These are phyloP conservation scores for Beta macrorhiza DNA, from an alignment of 179 eudicot genomes.

Conservation along the genomic window DNA sequence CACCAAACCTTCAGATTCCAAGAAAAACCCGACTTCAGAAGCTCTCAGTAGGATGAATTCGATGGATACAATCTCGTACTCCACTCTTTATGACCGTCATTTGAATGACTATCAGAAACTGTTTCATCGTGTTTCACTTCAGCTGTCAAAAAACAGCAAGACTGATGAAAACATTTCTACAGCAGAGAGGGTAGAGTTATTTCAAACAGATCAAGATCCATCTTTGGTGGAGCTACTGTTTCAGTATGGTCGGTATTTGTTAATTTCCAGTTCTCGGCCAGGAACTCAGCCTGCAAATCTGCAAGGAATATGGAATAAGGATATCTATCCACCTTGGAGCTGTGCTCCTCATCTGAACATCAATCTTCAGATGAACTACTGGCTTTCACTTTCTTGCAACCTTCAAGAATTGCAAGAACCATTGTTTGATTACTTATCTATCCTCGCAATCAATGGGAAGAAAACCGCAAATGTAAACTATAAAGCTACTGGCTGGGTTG, in stretches of 20 bases:
- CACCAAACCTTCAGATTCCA: slow-evolving; percentile 55
- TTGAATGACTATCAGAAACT: slow-evolving; percentile 75
- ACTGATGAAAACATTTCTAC: slow-evolving; percentile 35
- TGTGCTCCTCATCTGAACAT: slow-evolving; percentile 84
- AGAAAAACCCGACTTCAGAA: slow-evolving; percentile 56
- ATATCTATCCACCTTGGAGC: slow-evolving; percentile 69
- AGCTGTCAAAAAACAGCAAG: too few species aligned
- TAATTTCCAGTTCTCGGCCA: slow-evolving; percentile 73
- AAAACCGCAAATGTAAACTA: slow-evolving; percentile 79
- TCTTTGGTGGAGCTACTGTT: slow-evolving; percentile 76
- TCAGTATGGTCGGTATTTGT: slow-evolving; percentile 81
- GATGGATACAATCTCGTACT: slow-evolving; percentile 45
- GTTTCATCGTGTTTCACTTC: slow-evolving; percentile 22
- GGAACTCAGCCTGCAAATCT: slow-evolving; percentile 53
- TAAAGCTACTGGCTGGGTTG: slow-evolving; percentile 77
- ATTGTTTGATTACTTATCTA: slow-evolving; percentile 55
- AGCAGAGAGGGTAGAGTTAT: slow-evolving; percentile 60
- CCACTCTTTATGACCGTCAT: slow-evolving; percentile 61
- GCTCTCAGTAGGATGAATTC: slow-evolving; percentile 40
- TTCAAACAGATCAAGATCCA: slow-evolving; percentile 72
- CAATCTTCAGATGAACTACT: slow-evolving; percentile 90
- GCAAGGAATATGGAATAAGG: slow-evolving; percentile 88
- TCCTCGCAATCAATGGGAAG: slow-evolving; percentile 59
- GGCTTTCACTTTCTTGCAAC: slow-evolving; percentile 76
- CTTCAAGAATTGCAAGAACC: slow-evolving; percentile 83